Conservation (phyloP, 331 rosid genomes). For the Saraca asoca region DNA sequence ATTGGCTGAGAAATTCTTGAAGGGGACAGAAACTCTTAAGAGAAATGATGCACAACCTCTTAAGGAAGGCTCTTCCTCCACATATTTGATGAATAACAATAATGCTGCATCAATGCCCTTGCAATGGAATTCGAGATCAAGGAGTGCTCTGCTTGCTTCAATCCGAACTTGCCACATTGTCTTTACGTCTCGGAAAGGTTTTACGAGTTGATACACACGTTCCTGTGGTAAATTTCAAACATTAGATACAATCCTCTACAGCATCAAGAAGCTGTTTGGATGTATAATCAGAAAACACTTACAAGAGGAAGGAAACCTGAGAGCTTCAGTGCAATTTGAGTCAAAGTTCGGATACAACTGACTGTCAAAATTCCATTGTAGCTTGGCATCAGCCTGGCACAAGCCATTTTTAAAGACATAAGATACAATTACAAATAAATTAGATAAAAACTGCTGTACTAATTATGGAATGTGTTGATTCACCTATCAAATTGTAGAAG, state of each 20-base stretch:
- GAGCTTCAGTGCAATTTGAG: constrained; percentile 88
- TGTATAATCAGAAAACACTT: constrained; percentile 39
- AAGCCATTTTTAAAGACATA: constrained; percentile 40
- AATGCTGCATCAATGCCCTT: constrained; percentile 75
- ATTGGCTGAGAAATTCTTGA: neutral
- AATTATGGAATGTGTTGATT: constrained; percentile 34
- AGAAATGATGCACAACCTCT: constrained; percentile 59
- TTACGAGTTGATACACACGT: constrained; percentile 73
- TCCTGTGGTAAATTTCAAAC: constrained; percentile 57
- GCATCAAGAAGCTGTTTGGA: constrained; percentile 18
- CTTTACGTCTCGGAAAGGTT: constrained; percentile 67
- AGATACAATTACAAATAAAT: constrained; percentile 37
- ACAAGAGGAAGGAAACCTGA: constrained; percentile 78
- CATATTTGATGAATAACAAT: constrained; percentile 64
- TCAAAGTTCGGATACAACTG: constrained; percentile 84
- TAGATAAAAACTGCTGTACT: constrained; percentile 26
- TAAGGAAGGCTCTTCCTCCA: constrained; percentile 77
- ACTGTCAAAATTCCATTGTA: constrained; percentile 88
- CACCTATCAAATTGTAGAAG: constrained; percentile 95
- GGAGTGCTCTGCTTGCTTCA: constrained; percentile 88
- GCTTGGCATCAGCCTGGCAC: constrained; percentile 91
- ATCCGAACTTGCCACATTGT: constrained; percentile 80
- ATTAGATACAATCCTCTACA: constrained; percentile 30
- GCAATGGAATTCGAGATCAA: constrained; percentile 89
- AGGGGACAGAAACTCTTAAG: neutral